Evolutionary conservation across 164 flowering plant species (phyloP).

Genomic region (Chimonanthus praecox): DNA sequence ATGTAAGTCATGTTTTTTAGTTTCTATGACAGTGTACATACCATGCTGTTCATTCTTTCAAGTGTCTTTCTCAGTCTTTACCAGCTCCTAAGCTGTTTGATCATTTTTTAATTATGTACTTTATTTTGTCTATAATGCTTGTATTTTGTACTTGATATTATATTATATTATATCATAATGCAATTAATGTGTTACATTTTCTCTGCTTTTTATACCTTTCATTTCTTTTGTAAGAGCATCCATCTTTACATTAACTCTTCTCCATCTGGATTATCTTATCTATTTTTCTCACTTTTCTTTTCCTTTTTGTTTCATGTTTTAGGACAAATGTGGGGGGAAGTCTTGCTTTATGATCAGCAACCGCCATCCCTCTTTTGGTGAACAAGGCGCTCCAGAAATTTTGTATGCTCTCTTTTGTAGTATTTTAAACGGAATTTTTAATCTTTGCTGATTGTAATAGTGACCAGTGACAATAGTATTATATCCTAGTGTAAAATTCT

Average conservation of each 20-base stretch:
- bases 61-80: too few species aligned
- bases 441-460: too few species aligned
- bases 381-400: conserved; percentile 44
- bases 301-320: neutral
- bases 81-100: too few species aligned
- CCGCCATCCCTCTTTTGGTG: conserved; percentile 37
- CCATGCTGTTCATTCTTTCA: too few species aligned
- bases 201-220: neutral
- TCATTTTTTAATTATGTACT: too few species aligned
- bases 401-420: conserved; percentile 32
- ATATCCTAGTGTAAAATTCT: neutral
- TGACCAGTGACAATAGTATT: neutral
- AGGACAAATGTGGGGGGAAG: conserved; percentile 70
- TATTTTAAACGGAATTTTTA: neutral
- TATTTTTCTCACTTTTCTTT: neutral
- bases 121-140: too few species aligned
- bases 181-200: too few species aligned
- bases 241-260: neutral
- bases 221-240: too few species aligned
- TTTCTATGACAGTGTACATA: too few species aligned
- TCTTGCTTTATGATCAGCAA: conserved; percentile 54
- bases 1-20: too few species aligned
- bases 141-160: too few species aligned
- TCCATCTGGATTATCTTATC: neutral
- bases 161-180: too few species aligned